These are phyloP conservation scores for Hypholoma sublateritium DNA, from an alignment of 768 basidiomycete genomes.

Conservation along the genomic window DNA sequence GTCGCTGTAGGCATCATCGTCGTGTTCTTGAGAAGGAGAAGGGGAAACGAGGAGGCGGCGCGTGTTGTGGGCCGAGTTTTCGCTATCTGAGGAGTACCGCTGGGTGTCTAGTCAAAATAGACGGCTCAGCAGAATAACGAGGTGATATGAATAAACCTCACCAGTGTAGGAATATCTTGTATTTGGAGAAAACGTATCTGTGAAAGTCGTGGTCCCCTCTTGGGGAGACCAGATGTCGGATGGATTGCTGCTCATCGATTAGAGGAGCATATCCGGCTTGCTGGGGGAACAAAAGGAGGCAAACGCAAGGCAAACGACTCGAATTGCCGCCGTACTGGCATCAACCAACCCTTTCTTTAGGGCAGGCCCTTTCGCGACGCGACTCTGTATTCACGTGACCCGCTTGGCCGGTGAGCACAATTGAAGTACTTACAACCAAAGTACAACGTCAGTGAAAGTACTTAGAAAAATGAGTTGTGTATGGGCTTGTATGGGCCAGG, in stretches of 20 bases:
- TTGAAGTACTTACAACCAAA: too few relatives aligned
- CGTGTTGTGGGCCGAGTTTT: slow-evolving; percentile 46
- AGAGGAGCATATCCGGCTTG: slow-evolving; percentile 5
- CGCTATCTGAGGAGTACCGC: slow-evolving; percentile 47
- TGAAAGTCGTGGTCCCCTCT: slow-evolving; percentile 53
- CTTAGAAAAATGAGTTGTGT: too few relatives aligned
- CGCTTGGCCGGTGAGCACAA: neutral
- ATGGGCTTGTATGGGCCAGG: too few relatives aligned
- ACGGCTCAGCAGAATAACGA: neutral
- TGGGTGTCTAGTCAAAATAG: slow-evolving; percentile 36
- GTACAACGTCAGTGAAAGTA: too few relatives aligned
- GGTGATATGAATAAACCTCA: slow-evolving; percentile 22
- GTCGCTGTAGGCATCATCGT: slow-evolving; percentile 46
- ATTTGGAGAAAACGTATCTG: slow-evolving; percentile 45
- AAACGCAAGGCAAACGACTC: neutral
- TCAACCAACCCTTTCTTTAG: neutral
- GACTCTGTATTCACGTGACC: neutral
- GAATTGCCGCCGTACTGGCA: slow-evolving; percentile 4
- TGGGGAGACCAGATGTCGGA: slow-evolving; percentile 60
- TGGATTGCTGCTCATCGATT: slow-evolving; percentile 37
- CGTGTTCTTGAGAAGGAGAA: slow-evolving; percentile 33
- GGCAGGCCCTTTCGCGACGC: neutral
- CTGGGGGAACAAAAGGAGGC: slow-evolving; percentile 4
- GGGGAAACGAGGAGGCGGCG: slow-evolving; percentile 59
- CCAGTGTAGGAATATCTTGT: slow-evolving; percentile 64